Evolutionary conservation across 768 basidiomycete species (phyloP), one percentile per base, ranked within the genome.

Genomic region (Podaxis sp.): DNA sequence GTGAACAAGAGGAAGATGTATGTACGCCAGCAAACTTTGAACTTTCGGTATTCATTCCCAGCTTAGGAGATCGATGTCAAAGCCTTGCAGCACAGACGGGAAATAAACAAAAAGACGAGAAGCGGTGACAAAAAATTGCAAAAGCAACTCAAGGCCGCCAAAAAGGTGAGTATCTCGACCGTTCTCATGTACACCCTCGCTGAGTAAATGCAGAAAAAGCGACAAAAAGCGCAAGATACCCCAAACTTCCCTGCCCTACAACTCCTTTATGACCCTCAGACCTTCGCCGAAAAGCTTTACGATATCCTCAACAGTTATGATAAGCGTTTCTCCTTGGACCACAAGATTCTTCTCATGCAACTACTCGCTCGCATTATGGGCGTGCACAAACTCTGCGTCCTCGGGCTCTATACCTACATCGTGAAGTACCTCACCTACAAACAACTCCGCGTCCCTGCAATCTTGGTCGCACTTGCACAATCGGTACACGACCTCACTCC

Each of bases 281-380:
- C 90, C 0, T 98, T 98, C 71, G 89, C 87, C 27, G 97, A 99
- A 76, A 95, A 91, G 73, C 82, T 99, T 0, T 97, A 94, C 71
- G 90, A 94, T 67, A 82, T 85, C 56, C 78, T 99, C 46, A 86
- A 86, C 68, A 83, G 81, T 49, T 87, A 95, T 74, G 96, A 98
- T 82, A 95, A 94, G 73, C 90, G 90, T n/a, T 94, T 93, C 72
- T 91, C 93, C 36, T 84, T 98, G 61, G 96, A 98, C 68, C 97
- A 98, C 81, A 98, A 97, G 77, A 90, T 99, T 61, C 82, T 98
- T 65, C 81, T 98, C 72, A 96, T 98, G 94, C 94, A 97, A 71
- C 89, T 99, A 55, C 85, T 98, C 50, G 91, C 94, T 3, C 88
- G 97, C 52, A 90, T 98, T 38, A 95, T 94, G 86, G 93, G 93